Percentiles rank a stretch among this genome's conserved stretches.
Conservation (phyloP, 2,329 filamentous ascomycete species). For the Cladosporium velox region DNA sequence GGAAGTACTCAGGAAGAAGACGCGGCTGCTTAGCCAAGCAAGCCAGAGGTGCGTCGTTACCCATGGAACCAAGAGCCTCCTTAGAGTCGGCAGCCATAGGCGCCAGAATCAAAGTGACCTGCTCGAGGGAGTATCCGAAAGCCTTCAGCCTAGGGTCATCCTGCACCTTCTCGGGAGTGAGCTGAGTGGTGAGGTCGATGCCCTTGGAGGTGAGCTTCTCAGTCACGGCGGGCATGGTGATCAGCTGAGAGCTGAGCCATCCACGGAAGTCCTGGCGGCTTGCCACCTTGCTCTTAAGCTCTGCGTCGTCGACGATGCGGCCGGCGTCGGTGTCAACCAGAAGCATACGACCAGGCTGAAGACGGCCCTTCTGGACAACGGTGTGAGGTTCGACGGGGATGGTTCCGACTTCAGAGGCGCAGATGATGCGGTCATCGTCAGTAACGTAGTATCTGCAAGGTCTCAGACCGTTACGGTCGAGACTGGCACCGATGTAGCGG, state of each 20-base stretch:
- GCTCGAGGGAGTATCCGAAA: slow-evolving; percentile 93
- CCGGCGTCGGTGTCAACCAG: slow-evolving; percentile 89
- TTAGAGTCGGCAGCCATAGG: slow-evolving; percentile 98
- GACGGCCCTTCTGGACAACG: slow-evolving; percentile 86
- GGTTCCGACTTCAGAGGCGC: slow-evolving; percentile 92
- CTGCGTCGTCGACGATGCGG: slow-evolving; percentile 89
- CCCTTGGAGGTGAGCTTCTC: slow-evolving; percentile 60
- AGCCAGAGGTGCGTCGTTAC: slow-evolving; percentile 90
- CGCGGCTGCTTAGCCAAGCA: slow-evolving; percentile 88
- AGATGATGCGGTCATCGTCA: slow-evolving; percentile 95
- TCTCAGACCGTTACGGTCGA: slow-evolving; percentile 91
- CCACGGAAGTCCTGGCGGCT: slow-evolving; percentile 81
- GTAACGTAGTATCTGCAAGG: slow-evolving; percentile 97
- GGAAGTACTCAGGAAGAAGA: slow-evolving; percentile 93
- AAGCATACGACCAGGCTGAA: slow-evolving; percentile 94
- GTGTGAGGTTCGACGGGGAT: slow-evolving; percentile 88
- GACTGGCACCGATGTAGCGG: slow-evolving; percentile 93
- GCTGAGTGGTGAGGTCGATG: slow-evolving; percentile 65
- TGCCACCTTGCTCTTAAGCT: slow-evolving; percentile 87
- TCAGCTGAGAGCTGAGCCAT: slow-evolving; percentile 84
- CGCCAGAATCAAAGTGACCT: slow-evolving; percentile 85
- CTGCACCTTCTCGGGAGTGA: slow-evolving; percentile 72
- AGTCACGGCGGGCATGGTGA: slow-evolving; percentile 76
- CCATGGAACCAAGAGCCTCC: slow-evolving; percentile 96
- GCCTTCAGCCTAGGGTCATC: slow-evolving; percentile 81